A percentile compares a stretch with the other conserved stretches of the same genome.
Conservation (phyloP, 257 asterid species). For the Solanum chmielewskii region DNA sequence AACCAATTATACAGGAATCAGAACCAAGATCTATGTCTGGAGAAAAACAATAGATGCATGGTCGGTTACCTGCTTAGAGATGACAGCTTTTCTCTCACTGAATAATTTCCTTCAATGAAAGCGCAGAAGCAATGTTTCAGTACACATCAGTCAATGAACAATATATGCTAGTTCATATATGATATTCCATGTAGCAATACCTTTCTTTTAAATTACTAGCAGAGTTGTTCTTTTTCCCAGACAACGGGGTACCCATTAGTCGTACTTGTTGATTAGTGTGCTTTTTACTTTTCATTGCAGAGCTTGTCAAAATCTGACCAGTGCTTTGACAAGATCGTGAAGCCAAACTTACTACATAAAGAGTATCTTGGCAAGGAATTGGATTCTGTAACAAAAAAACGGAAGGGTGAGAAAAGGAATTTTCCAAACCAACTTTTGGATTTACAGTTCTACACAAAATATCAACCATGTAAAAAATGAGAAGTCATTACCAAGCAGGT, state of each 20-base stretch:
- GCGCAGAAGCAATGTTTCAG: conserved; percentile 1
- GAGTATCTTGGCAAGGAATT: conserved; percentile 57
- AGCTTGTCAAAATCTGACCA: conserved; percentile 39
- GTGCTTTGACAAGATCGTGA: conserved; percentile 51
- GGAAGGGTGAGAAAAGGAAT: background rate
- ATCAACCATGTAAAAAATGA: background rate
- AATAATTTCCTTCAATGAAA: conserved; percentile 49
- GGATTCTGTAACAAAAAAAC: conserved; percentile 40
- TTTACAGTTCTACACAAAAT: background rate
- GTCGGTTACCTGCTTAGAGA: conserved; percentile 34
- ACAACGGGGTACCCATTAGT: conserved; percentile 24
- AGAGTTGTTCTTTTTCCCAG: conserved; percentile 33
- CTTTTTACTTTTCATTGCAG: conserved; percentile 30
- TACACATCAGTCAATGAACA: background rate
- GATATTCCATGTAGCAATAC: conserved; percentile 21
- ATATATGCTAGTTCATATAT: background rate
- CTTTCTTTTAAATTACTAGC: conserved; percentile 41
- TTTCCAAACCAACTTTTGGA: background rate
- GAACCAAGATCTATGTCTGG: background rate
- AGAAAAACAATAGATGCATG: background rate
- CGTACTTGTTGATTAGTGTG: conserved; percentile 30
- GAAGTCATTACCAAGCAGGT: conserved; percentile 59
- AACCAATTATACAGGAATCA: background rate
- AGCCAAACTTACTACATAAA: conserved; percentile 52
- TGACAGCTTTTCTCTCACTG: conserved; percentile 17